Evolutionary conservation across 148 eudicot genomes (phyloP).

Genomic region (Silene latifolia): DNA sequence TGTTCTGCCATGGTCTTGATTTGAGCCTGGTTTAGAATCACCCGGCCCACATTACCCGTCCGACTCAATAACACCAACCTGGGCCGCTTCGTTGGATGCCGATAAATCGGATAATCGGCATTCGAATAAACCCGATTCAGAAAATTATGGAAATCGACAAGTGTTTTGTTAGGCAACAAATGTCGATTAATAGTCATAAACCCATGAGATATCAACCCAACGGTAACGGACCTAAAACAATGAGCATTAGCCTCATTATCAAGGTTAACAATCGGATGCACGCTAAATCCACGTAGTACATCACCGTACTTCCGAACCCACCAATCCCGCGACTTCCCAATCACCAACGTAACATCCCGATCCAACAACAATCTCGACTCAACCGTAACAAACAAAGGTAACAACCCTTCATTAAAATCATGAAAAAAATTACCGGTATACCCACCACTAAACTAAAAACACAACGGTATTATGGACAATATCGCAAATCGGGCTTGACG

Average conservation of each 20-base stretch:
- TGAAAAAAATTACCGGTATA: slow-evolving; percentile 48
- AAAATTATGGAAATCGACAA: slow-evolving; percentile 34
- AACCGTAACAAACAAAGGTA: slow-evolving; percentile 43
- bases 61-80: slow-evolving; percentile 30
- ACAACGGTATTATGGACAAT: slow-evolving; percentile 29
- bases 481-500: slow-evolving; percentile 29
- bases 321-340: slow-evolving; percentile 26
- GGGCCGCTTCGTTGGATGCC: slow-evolving; percentile 8
- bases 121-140: slow-evolving; percentile 20
- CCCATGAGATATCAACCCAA: slow-evolving; percentile 45
- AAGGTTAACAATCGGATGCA: slow-evolving; percentile 32
- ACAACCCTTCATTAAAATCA: slow-evolving; percentile 41
- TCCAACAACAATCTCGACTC: slow-evolving; percentile 21
- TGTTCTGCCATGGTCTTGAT: slow-evolving; percentile 19
- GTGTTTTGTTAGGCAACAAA: slow-evolving; percentile 18
- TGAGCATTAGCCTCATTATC: slow-evolving; percentile 20
- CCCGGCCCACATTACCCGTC: slow-evolving; percentile 23
- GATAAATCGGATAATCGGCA: neutral
- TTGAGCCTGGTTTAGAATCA: slow-evolving; percentile 27
- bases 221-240: slow-evolving; percentile 34
- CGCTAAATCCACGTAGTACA: slow-evolving; percentile 26
- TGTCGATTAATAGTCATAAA: slow-evolving; percentile 37
- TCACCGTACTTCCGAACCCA: slow-evolving; percentile 39
- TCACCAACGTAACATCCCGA: slow-evolving; percentile 32
- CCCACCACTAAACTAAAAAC: slow-evolving; percentile 39